phyloP scores from a whole-genome alignment of 192 early-diverging fungal species.

The Backusella psychrophila region DNA sequence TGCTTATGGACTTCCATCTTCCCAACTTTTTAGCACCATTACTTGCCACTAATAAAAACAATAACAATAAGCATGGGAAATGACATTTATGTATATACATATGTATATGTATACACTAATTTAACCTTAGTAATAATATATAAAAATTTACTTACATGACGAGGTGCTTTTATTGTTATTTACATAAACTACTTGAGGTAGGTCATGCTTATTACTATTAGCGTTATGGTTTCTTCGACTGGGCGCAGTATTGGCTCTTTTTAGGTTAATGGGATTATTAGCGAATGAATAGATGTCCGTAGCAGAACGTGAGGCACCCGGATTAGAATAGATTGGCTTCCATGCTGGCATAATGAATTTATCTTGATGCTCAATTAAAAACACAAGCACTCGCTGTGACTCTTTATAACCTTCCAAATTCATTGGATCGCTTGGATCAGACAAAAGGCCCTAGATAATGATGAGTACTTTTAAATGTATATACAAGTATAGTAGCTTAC shows the following conservation, averaged over 20 bases:
- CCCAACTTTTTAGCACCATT: not conserved
- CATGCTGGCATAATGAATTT: constrained; percentile 45
- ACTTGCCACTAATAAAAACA: not conserved
- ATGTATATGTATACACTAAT: not conserved
- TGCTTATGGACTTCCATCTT: constrained; percentile 21
- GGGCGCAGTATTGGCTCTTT: constrained; percentile 22
- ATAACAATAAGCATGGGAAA: not conserved
- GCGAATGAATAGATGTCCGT: not conserved
- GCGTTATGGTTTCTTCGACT: not conserved
- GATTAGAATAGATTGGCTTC: constrained; percentile 44
- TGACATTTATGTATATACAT: not conserved
- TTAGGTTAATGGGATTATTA: not conserved
- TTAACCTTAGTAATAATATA: not conserved
- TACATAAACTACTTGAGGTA: constrained; percentile 16
- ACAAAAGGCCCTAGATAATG: constrained; percentile 66
- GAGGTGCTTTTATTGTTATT: not conserved
- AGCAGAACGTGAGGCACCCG: not conserved
- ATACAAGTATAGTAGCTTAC: constrained; percentile 35
- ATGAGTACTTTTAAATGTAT: not conserved
- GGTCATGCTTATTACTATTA: constrained; percentile 1
- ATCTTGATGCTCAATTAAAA: constrained; percentile 60
- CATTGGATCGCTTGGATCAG: constrained; percentile 66
- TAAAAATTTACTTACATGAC: not conserved
- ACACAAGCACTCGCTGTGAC: constrained; percentile 67
- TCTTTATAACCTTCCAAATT: constrained; percentile 69